Evolutionary conservation across 805 yeast species (phyloP).

Genomic region (Saccharomyces eubayanus): DNA sequence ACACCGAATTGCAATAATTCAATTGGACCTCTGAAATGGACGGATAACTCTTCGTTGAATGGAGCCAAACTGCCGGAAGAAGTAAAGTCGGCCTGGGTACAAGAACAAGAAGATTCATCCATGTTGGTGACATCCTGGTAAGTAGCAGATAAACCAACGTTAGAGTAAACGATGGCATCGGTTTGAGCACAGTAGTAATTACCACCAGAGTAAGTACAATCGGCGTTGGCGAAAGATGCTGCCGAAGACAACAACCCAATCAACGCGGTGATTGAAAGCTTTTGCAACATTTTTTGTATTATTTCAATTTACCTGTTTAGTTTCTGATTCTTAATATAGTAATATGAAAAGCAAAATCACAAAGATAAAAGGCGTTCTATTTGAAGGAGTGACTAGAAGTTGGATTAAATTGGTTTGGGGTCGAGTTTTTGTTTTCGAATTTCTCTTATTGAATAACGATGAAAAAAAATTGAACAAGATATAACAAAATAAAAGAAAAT

Average conservation of each 20-base stretch:
- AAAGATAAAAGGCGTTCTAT: background rate
- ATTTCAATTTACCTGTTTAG: background rate
- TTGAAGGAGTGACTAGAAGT: constrained; percentile 25
- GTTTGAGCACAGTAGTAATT: constrained; percentile 78
- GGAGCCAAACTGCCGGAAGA: constrained; percentile 66
- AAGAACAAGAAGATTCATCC: constrained; percentile 61
- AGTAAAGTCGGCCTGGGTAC: constrained; percentile 48
- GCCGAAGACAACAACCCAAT: constrained; percentile 12
- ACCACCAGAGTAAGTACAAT: constrained; percentile 47
- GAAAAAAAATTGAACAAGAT: background rate
- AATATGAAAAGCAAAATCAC: background rate
- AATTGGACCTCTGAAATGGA: constrained; percentile 74
- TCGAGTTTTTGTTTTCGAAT: background rate
- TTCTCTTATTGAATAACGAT: background rate
- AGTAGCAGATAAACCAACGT: constrained; percentile 79
- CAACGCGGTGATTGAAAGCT: constrained; percentile 1
- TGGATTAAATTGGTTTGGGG: constrained; percentile 10
- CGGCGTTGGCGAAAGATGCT: constrained; percentile 29
- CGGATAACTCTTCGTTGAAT: constrained; percentile 57
- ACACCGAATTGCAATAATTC: constrained; percentile 67
- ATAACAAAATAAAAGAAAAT: background rate
- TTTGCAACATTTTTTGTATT: constrained; percentile 2
- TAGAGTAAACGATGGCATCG: constrained; percentile 54
- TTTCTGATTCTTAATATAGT: background rate
- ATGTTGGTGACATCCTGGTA: constrained; percentile 73